phyloP scores from a whole-genome alignment of 2,329 filamentous ascomycete species.

The Aspergillus sp. region DNA sequence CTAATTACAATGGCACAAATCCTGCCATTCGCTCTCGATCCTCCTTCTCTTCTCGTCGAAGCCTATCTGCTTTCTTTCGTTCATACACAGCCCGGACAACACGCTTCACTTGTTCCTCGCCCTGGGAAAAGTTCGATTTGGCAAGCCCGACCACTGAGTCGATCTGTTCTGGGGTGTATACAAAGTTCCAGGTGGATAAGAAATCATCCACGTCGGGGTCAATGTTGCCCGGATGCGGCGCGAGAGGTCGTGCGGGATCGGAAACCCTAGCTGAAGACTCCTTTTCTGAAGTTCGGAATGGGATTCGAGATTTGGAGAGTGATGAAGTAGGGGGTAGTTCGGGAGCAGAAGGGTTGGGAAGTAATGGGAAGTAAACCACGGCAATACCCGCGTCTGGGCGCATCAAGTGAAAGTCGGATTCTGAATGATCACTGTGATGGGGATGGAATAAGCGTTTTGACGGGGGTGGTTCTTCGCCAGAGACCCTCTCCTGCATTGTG shows the following conservation, averaged over 20 bases:
- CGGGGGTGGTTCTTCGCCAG: constrained; percentile 48
- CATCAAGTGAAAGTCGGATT: constrained; percentile 65
- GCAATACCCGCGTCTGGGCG: constrained; percentile 77
- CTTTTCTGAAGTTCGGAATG: constrained; percentile 16
- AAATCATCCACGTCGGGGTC: constrained; percentile 80
- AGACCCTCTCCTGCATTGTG: constrained; percentile 66
- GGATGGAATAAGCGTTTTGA: constrained; percentile 46
- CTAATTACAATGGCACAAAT: constrained; percentile 23
- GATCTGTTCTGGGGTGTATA: constrained; percentile 87
- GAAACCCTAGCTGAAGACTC: constrained; percentile 9
- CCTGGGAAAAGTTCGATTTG: constrained; percentile 79
- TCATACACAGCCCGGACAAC: constrained; percentile 88
- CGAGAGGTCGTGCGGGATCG: constrained; percentile 16
- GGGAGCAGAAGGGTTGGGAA: constrained; percentile 62
- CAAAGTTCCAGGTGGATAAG: constrained; percentile 96
- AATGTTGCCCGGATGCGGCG: constrained; percentile 60
- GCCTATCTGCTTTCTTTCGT: constrained; percentile 65
- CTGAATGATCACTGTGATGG: constrained; percentile 52
- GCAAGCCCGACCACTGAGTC: constrained; percentile 80
- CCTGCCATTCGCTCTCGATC: constrained; percentile 22
- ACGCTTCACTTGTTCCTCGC: constrained; percentile 68
- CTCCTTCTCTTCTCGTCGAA: constrained; percentile 25
- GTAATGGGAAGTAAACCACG: constrained; percentile 84
- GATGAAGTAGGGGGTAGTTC: constrained; percentile 19
- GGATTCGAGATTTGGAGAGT: constrained; percentile 16